A percentile compares a stretch with the other conserved stretches of the same genome.
phyloP scores from a whole-genome alignment of 2,329 filamentous ascomycete genomes.

The Capronia americana region DNA sequence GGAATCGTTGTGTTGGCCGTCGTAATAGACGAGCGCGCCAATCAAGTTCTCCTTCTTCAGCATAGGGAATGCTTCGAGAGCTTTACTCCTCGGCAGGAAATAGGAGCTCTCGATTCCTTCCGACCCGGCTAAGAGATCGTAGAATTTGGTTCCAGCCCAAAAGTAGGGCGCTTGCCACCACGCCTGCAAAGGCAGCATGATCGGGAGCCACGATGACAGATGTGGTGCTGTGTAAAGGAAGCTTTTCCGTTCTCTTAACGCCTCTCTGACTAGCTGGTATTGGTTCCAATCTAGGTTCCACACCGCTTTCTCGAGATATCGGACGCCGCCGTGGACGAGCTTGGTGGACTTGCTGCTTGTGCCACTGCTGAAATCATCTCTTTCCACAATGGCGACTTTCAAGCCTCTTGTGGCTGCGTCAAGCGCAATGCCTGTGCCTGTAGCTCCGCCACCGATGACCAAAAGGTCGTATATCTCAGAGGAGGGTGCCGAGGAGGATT shows the following conservation, averaged over 20 bases:
- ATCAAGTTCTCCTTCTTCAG: constrained; percentile 78
- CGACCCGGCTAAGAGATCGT: constrained; percentile 82
- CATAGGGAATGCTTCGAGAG: constrained; percentile 87
- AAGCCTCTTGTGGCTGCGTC: constrained; percentile 80
- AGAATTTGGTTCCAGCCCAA: constrained; percentile 75
- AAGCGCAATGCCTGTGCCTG: constrained; percentile 80
- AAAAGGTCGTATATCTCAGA: constrained; percentile 73
- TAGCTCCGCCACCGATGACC: constrained; percentile 79
- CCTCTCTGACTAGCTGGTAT: constrained; percentile 77
- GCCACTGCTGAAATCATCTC: constrained; percentile 80
- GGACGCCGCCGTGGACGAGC: constrained; percentile 81
- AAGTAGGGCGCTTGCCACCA: constrained; percentile 87
- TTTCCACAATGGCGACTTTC: constrained; percentile 81
- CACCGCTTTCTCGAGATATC: constrained; percentile 84
- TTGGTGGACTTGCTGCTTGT: constrained; percentile 89
- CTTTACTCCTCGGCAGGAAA: constrained; percentile 84
- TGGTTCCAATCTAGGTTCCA: constrained; percentile 85
- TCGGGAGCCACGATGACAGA: constrained; percentile 79
- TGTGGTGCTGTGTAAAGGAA: constrained; percentile 84
- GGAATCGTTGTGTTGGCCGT: constrained; percentile 90
- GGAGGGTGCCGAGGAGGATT: constrained; percentile 62
- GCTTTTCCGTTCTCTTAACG: constrained; percentile 79
- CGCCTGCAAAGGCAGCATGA: constrained; percentile 79
- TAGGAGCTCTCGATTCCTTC: constrained; percentile 90
- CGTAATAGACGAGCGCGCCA: constrained; percentile 87